Evolutionary conservation across 768 basidiomycete genomes (phyloP), one percentile per base, ranked within the genome.

Genomic region (Pleurotus platypus): DNA sequence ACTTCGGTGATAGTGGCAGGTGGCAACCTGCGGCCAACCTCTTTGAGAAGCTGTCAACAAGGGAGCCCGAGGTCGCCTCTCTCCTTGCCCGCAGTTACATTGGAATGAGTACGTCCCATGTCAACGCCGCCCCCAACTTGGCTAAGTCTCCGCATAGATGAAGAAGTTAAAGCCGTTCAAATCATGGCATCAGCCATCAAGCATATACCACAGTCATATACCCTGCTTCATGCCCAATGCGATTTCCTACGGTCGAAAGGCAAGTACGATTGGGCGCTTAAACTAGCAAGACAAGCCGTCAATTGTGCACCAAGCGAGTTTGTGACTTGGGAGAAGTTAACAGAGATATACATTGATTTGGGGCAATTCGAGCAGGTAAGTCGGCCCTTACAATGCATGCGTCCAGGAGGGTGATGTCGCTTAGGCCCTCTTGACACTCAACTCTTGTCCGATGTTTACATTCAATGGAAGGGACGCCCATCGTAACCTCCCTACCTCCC

Each of bases 381-480:
- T 64, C 16, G 75, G 77, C 55, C 47, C 70, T 55, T 24, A 58
- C 56, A 5, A 16, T 16, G 13, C 27, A 35, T 26, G 13, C 11
- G 16, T 55, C 8, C n/a, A 5, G 30, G 20, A 8, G 26, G 20
- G 18, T 39, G 3, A 38, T 15, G 27, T 48, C 18, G 46, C 27
- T 39, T 22, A 42, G 79, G 94, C 94, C 0, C 76, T 98, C 12
- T 77, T 98, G 42, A 97, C 96, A 1, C 83, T 98, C 49, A 98
- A 98, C 68, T 98, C 95, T n/a, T 98, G 97, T 74, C 95, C 96
- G 2, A 98, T 99, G 97, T 99, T 99, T 74, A 98, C 97, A 6
- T 98, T 91, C 75, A 97, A 97, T 66, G 96, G 97, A 45, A 86
- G 95, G 18, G 97, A 99, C 69, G 78, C 87, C 2, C 97, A 99